Evolutionary conservation across 1,139 yeast genomes (phyloP), one percentile per base, ranked within the genome.

Genomic region (Taphrina confusa): DNA sequence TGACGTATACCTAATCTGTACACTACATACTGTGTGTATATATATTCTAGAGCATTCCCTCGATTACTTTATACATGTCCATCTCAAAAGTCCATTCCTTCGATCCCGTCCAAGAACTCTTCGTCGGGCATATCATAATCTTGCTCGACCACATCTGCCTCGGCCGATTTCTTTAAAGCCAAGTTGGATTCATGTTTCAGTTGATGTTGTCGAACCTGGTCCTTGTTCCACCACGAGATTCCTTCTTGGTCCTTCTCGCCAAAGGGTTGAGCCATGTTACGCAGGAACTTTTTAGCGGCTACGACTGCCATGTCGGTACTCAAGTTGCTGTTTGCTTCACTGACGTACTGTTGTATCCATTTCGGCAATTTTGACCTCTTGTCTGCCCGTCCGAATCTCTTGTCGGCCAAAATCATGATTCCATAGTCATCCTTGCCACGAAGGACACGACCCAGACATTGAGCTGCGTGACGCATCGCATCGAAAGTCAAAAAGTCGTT

Each of bases 381-480:
- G 66, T 90, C 81, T 0, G 92, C 81, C 16, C 64, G 59, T 20
- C 61, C 61, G 71, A 92, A 92, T 70, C 99, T 79, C 67, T 96
- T 78, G 73, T 92, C 99, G 0, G 98, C 98, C 64, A 92, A 75
- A 55, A 92, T 97, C 99, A 92, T 92, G 68, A 94, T 87, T 63
- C 99, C 99, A 72, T 94, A 92, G 74, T 92, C 99, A 71, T 92
- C 97, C 71, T 92, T 92, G 65, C 99, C 98, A 75, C 99, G 82
- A 66, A 92, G 76, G 59, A 92, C 98, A 70, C 99, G 82, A 12
- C 99, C 99, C 68, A 92, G 75, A 74, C 99, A 92, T 74, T 92
- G 99, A 0, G 99, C 98, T 1, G 98, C 99, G 76, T 92, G 99
- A 70, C 99, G 82, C 98, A 92, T 94, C 31, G 99, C 99, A 74